Base-by-base conservation (phyloP, 345 rosid genomes). In the Populus pruinosa region DNA sequence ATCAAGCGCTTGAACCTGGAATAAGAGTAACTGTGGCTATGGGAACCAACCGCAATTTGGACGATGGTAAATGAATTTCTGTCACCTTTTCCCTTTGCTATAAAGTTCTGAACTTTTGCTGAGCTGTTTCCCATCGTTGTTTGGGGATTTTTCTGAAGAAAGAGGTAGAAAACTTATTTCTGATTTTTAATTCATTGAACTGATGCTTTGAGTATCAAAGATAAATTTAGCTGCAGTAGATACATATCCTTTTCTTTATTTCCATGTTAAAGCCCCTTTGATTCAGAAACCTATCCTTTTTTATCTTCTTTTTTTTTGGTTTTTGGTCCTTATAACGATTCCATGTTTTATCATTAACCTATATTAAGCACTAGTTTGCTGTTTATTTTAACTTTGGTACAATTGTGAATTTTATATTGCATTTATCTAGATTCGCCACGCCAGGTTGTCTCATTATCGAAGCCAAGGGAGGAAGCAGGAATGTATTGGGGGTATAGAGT, bases 401-500 rank as follows among this genome's bases (percentile, higher is more conserved):
- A 71, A 31, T 77, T 76, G 9, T 18, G 75, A 6, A 56, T 18
- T 71, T 84, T 79, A n/a, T 78, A 63, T 83, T 84, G 29, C 75
- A 80, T 83, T 86, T 74, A 77, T 85, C 76, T 87, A 95, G 99
- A 86, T 83, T 82, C 79, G 53, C 88, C 83, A 29, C 90, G 85
- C 71, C 91, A 86, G 81, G 83, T 93, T 84, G 96, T 91, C 73
- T 85, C 90, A 4, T 83, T 87, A 18, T 89, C 87, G 38, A 90
- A 87, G 85, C 98, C 98, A 10, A 90, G 86, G 85, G 95, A 94
- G 72, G 90, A 91, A 75, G 86, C 86, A 29, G 92, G 98, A 80
- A 81, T 82, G 84, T 94, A 93, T 76, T 93, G 98, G 99, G 99
- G 98, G 18, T 94, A 93, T 77, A 90, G 86, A 89, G 98, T 93